Evolutionary conservation across 768 basidiomycete species (phyloP).

Genomic region (Russula sp.): DNA sequence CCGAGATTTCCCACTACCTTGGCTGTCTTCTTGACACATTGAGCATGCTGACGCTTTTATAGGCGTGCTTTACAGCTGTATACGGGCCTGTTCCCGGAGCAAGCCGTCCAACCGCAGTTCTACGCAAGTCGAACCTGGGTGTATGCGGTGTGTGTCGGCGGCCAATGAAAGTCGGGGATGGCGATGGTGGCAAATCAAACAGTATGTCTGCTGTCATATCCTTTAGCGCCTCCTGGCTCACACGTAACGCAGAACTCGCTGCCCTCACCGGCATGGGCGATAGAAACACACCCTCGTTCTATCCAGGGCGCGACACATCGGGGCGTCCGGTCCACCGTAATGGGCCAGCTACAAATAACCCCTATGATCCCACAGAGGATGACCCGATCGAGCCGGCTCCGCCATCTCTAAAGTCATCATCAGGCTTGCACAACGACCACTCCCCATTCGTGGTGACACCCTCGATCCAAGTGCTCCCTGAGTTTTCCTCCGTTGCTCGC

Average conservation of each 20-base stretch:
- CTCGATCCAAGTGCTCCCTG: conserved; percentile 88
- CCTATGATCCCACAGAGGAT: conserved; percentile 70
- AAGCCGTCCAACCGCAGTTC: conserved; percentile 43
- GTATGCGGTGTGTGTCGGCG: conserved; percentile 96
- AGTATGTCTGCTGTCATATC: conserved; percentile 51
- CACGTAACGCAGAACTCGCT: conserved; percentile 68
- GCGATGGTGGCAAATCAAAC: conserved; percentile 79
- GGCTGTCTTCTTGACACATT: background rate
- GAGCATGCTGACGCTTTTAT: background rate
- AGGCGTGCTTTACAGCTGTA: conserved; percentile 96
- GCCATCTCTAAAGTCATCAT: conserved; percentile 44
- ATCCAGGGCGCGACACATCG: conserved; percentile 64
- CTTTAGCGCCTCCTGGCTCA: conserved; percentile 13
- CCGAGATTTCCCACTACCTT: background rate
- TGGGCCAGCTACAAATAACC: conserved; percentile 8
- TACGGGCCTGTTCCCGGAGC: conserved; percentile 80
- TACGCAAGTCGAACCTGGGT: conserved; percentile 76
- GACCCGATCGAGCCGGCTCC: conserved; percentile 67
- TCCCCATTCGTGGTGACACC: conserved; percentile 81
- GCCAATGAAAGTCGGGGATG: conserved; percentile 93
- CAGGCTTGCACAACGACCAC: conserved; percentile 33
- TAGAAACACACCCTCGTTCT: conserved; percentile 47
- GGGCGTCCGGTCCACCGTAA: conserved; percentile 31
- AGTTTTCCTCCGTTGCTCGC: conserved; percentile 78
- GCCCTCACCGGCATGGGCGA: conserved; percentile 87